Evolutionary conservation across 306 rosid genomes (phyloP).

Genomic region (Cucumis cinereus): DNA sequence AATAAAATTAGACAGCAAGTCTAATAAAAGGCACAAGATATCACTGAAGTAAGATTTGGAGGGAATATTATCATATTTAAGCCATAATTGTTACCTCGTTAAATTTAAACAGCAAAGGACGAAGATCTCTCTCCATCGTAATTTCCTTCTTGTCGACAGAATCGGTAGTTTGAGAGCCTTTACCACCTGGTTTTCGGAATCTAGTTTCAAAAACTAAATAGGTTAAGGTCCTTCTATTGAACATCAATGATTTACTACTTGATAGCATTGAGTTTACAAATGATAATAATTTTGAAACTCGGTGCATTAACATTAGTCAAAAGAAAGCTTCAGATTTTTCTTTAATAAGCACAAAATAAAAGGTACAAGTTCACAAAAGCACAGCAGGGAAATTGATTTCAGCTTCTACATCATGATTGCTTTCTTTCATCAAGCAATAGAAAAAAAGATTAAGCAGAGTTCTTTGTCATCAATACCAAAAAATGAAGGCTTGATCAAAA

Average conservation of each 20-base stretch:
- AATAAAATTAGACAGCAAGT: background rate
- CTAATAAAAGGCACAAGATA: background rate
- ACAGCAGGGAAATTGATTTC: background rate
- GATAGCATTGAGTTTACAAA: background rate
- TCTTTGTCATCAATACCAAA: background rate
- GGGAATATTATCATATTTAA: background rate
- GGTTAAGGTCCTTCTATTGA: background rate
- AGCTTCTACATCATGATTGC: background rate
- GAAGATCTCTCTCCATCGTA: slow-evolving; percentile 38
- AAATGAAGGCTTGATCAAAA: background rate
- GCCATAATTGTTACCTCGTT: slow-evolving; percentile 54
- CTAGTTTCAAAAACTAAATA: slow-evolving; percentile 24
- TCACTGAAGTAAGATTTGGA: background rate
- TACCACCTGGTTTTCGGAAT: slow-evolving; percentile 40
- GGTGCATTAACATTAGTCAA: background rate
- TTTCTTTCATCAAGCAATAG: background rate
- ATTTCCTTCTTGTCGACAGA: slow-evolving; percentile 35
- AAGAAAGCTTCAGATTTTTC: background rate
- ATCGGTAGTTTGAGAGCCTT: slow-evolving; percentile 35
- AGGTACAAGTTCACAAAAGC: background rate
- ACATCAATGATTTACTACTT: background rate
- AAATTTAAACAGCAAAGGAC: slow-evolving; percentile 66
- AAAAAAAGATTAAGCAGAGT: background rate
- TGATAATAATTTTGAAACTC: background rate
- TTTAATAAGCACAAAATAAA: background rate